Conservation (phyloP, 495 filamentous ascomycete genomes). For the Geoglossum glabrum region DNA sequence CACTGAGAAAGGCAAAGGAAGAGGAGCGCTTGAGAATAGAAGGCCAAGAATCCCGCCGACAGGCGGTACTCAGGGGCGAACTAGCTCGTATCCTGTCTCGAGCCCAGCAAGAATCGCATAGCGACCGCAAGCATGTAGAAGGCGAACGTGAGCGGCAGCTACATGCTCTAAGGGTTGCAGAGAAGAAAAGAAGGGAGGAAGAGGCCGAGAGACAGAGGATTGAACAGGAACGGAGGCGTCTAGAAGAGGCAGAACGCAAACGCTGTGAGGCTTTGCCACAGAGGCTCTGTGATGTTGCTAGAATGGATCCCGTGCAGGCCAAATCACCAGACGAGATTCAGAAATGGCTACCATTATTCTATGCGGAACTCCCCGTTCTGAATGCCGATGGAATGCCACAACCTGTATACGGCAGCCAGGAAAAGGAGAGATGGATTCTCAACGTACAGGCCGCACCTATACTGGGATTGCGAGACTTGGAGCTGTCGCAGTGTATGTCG, state of each 20-base stretch:
- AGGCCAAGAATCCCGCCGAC: background rate
- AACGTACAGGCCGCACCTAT: slow-evolving; percentile 58
- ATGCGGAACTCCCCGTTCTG: slow-evolving; percentile 20
- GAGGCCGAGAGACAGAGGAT: slow-evolving; percentile 27
- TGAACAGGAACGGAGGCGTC: slow-evolving; percentile 28
- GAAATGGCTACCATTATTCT: slow-evolving; percentile 32
- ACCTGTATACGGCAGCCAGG: slow-evolving; percentile 7
- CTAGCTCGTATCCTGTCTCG: background rate
- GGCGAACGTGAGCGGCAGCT: background rate
- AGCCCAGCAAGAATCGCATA: background rate
- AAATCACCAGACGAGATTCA: slow-evolving; percentile 19
- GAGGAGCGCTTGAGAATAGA: slow-evolving; percentile 13
- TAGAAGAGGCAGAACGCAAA: slow-evolving; percentile 33
- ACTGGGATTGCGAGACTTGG: slow-evolving; percentile 55
- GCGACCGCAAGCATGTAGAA: background rate
- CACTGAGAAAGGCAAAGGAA: background rate
- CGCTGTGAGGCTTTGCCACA: slow-evolving; percentile 32
- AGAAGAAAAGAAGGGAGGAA: slow-evolving; percentile 24
- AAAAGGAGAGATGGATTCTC: slow-evolving; percentile 50
- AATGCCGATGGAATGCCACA: slow-evolving; percentile 8
- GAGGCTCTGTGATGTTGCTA: slow-evolving; percentile 27
- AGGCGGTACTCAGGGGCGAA: background rate
- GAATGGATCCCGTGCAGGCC: slow-evolving; percentile 28
- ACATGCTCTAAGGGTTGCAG: background rate
- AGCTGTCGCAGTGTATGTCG: slow-evolving; percentile 49